Evolutionary conservation across 2,329 filamentous ascomycete genomes (phyloP), one percentile per base, ranked within the genome.

Genomic region (Arthrobotrys megalospora): DNA sequence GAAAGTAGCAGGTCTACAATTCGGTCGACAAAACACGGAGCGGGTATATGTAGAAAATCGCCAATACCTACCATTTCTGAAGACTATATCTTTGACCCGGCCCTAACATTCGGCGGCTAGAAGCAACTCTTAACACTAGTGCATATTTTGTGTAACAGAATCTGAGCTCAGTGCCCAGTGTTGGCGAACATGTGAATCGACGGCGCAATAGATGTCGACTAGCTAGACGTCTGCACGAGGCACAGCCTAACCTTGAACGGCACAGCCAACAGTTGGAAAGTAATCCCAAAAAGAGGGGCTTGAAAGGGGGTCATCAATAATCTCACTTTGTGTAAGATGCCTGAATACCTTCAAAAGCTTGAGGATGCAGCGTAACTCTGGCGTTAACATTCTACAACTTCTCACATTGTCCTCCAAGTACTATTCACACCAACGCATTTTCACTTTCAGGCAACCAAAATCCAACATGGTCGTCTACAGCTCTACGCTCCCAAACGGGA

Each of bases 201-300:
- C 24, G 24, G 24, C 24, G 24, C 24, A 28, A 28, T 28, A 28
- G 48, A n/a, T 19, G 11, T 34, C 14, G 24, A 53, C 24, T 16
- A 36, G 14, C 21, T 34, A 41, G 34, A 41, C 36, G 55, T 43
- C 36, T 28, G 19, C 6, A 43, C 11, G 36, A 60, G 55, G 55
- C 55, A 43, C 55, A 60, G 55, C 6, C 7, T 11, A 53, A 14
- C 7, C 34, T 43, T 32, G 19, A 28, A 60, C 36, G 55, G 55
- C 55, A 43, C 55, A 43, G 55, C 55, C 24, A 28, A 5, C 52
- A 14, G 3, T 11, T 3, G 11, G 24, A 19, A 28, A 28, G 55
- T 43, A 43, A 60, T 60, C 34, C 12, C 55, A 43, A 43, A 28
- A 60, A 43, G 55, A 60, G 55, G 55, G 55, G 55, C n/a, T 43